phyloP scores from a whole-genome alignment of 768 basidiomycete genomes.

The Phlebiopsis flavidoalba region DNA sequence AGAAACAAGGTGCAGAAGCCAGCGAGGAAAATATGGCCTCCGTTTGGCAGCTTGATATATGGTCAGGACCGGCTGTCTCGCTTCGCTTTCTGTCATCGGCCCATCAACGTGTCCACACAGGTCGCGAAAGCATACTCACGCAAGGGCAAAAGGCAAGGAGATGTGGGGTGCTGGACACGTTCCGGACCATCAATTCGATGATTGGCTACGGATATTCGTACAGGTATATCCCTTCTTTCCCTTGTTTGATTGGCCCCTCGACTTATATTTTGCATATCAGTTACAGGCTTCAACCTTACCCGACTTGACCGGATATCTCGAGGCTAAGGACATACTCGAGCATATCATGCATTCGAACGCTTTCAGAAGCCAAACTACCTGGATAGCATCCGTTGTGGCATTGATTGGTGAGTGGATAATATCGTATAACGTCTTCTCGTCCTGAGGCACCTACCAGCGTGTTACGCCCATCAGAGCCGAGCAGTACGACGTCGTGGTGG shows the following conservation, averaged over 20 bases:
- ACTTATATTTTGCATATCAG: conserved; percentile 31
- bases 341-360: conserved; percentile 74
- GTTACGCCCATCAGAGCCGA: conserved; percentile 58
- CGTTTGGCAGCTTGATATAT: conserved; percentile 68
- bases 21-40: conserved; percentile 72
- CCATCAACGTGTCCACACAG: conserved; percentile 28
- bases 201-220: conserved; percentile 83
- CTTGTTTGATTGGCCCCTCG: background rate
- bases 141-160: conserved; percentile 39
- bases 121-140: conserved; percentile 51
- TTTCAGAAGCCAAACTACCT: conserved; percentile 59
- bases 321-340: conserved; percentile 69
- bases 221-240: conserved; percentile 46
- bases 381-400: conserved; percentile 69
- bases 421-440: background rate
- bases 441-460: conserved; percentile 44
- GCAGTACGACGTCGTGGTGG: conserved; percentile 54
- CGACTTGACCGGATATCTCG: conserved; percentile 54
- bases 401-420: conserved; percentile 56
- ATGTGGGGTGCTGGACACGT: conserved; percentile 50
- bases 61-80: conserved; percentile 35
- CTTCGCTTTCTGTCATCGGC: background rate
- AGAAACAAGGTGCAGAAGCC: conserved; percentile 39
- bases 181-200: conserved; percentile 79
- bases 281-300: conserved; percentile 71